phyloP scores from a whole-genome alignment of 192 early-diverging fungal species.

The Dispira simplex region DNA sequence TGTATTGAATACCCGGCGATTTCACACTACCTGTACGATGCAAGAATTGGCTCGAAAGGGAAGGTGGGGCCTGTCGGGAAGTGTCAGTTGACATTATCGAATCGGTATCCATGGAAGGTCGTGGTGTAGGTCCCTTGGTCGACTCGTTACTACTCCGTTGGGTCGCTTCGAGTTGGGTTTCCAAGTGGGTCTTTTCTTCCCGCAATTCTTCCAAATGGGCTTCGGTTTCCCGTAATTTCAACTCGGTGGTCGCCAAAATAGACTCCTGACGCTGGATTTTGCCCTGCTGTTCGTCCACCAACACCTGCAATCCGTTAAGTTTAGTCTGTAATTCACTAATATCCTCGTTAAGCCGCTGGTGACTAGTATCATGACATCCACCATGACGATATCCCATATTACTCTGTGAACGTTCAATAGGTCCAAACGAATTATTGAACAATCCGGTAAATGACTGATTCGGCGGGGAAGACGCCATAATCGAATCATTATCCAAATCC shows the following conservation, averaged over 20 bases:
- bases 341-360: background rate
- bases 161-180: background rate
- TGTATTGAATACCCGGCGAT: background rate
- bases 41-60: background rate
- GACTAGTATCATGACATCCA: background rate
- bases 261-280: slow-evolving; percentile 9
- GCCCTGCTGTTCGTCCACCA: slow-evolving; percentile 9
- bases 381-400: background rate
- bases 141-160: background rate
- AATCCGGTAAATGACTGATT: background rate
- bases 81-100: background rate
- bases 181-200: background rate
- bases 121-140: background rate
- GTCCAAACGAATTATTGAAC: slow-evolving; percentile 1
- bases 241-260: background rate
- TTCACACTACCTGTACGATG: background rate
- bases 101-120: background rate
- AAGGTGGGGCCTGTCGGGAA: background rate
- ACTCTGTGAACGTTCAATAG: background rate
- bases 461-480: background rate
- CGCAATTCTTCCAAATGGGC: background rate
- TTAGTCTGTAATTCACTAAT: background rate
- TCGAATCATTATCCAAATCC: background rate
- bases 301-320: background rate
- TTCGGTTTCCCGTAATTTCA: slow-evolving; percentile 8